Conservation (phyloP, 208 protist genomes). For the Crithidia brevicula region DNA sequence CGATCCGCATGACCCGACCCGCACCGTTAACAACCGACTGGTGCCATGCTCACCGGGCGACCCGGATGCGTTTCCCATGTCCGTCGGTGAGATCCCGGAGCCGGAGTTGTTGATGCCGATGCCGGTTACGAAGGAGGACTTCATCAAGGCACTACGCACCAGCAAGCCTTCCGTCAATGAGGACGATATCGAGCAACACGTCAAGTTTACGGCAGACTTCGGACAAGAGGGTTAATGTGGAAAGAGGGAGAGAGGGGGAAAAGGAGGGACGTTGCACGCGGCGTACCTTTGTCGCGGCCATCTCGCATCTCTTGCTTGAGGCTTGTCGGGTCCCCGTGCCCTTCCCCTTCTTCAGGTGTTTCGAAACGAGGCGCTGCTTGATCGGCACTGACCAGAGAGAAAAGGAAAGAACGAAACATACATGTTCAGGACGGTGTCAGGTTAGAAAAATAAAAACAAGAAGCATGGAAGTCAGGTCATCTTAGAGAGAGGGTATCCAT, state of each 20-base stretch:
- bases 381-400: no score
- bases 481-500: no score
- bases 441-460: no score
- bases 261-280: background rate
- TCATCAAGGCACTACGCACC: conserved; percentile 90
- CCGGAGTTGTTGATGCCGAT: conserved; percentile 93
- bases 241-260: background rate
- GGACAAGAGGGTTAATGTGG: conserved; percentile 96
- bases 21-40: conserved; percentile 76
- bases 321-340: no score
- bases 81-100: conserved; percentile 86
- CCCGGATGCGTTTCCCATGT: conserved; percentile 93
- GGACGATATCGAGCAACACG: conserved; percentile 92
- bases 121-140: conserved; percentile 92
- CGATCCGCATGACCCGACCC: conserved; percentile 73
- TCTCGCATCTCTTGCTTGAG: no score
- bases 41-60: conserved; percentile 96
- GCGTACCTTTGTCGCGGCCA: no score
- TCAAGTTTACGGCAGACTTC: conserved; percentile 97
- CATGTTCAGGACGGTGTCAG: no score
- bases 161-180: conserved; percentile 91
- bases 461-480: no score
- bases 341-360: no score
- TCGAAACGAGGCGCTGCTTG: no score
- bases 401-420: no score